phyloP scores from a whole-genome alignment of 768 basidiomycete genomes.

The Macrolepiota albuminosa region DNA sequence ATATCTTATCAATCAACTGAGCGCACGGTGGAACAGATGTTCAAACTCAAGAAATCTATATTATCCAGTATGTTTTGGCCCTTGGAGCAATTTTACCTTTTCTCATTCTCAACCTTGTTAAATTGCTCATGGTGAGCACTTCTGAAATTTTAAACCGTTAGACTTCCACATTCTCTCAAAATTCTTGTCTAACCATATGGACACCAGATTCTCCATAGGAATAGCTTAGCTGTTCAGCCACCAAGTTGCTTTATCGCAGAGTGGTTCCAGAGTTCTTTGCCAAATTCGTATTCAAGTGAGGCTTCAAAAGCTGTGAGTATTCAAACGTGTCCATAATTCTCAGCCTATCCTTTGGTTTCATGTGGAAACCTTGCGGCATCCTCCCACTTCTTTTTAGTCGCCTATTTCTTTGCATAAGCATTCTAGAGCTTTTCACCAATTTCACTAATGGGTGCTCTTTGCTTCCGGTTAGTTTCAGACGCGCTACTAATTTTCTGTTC shows the following conservation, averaged over 20 bases:
- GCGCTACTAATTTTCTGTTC: background rate
- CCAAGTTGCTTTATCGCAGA: background rate
- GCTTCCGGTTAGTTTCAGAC: background rate
- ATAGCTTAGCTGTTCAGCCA: background rate
- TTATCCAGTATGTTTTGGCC: too few species aligned
- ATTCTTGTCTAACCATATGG: background rate
- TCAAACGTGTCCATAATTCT: background rate
- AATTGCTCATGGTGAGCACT: too few species aligned
- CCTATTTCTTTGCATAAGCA: too few species aligned
- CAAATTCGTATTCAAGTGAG: background rate
- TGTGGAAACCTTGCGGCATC: background rate
- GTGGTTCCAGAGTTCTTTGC: background rate
- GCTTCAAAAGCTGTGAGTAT: background rate
- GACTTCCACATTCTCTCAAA: background rate
- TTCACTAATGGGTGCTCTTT: background rate
- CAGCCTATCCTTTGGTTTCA: background rate
- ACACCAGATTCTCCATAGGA: background rate
- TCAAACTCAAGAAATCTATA: too few species aligned
- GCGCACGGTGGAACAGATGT: background rate
- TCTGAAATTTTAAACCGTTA: background rate
- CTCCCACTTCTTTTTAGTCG: background rate
- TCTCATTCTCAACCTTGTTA: too few species aligned
- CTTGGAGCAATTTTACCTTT: too few species aligned
- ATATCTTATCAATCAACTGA: background rate
- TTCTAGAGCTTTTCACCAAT: background rate